Percentiles rank a stretch among this genome's conserved stretches.
phyloP scores from a whole-genome alignment of 345 rosid species.

The Pugionium cornutum region DNA sequence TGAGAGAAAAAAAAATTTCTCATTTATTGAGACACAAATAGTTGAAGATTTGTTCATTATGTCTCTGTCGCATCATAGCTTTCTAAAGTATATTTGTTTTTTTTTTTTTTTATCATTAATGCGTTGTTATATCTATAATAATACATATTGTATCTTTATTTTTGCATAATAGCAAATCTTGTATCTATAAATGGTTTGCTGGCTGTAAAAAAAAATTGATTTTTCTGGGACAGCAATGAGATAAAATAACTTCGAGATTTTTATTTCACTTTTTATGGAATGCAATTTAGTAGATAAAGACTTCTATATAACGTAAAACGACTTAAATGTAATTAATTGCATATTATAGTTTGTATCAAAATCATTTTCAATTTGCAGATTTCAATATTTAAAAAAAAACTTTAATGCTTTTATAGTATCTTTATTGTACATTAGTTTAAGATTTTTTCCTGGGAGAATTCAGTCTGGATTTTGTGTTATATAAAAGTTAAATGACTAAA shows the following conservation, averaged over 20 bases:
- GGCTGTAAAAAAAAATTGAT: not conserved
- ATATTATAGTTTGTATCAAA: slow-evolving; percentile 9
- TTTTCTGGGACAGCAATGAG: not conserved
- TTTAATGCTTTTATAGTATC: too few species aligned
- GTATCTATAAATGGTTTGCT: not conserved
- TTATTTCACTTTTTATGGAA: slow-evolving; percentile 1
- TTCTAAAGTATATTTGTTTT: slow-evolving; percentile 13
- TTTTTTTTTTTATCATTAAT: not conserved
- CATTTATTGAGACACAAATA: too few species aligned
- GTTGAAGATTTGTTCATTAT: too few species aligned
- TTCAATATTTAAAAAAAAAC: not conserved
- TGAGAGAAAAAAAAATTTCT: too few species aligned
- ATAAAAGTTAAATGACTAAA: too few species aligned
- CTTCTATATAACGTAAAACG: slow-evolving; percentile 21
- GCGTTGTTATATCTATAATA: not conserved
- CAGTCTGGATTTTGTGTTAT: too few species aligned
- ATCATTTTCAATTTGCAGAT: slow-evolving; percentile 11
- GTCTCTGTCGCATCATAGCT: not conserved
- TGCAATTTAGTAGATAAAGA: not conserved
- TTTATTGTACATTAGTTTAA: too few species aligned
- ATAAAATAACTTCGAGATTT: slow-evolving; percentile 1
- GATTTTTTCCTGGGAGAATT: too few species aligned
- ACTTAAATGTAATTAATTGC: slow-evolving; percentile 9
- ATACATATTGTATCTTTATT: too few species aligned
- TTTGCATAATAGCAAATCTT: not conserved